Conservation (phyloP, 1,284 basidiomycete genomes). For the Leccinum cinnamomeum region DNA sequence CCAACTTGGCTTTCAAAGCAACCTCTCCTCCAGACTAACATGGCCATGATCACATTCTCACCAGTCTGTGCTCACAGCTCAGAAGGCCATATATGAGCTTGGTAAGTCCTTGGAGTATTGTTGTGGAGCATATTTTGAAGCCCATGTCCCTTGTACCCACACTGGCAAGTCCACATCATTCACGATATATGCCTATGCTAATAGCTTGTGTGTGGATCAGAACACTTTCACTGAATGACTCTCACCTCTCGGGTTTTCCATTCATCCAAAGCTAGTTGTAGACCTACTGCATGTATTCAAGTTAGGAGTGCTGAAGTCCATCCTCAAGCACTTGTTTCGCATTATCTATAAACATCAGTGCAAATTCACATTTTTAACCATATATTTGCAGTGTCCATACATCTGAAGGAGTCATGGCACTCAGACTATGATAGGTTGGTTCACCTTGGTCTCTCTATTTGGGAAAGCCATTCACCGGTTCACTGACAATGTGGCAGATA, state of each 20-base stretch:
- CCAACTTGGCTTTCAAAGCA: background rate
- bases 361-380: background rate
- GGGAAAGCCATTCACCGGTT: conserved; percentile 1
- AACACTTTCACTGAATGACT: too few relatives aligned
- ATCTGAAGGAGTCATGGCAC: background rate
- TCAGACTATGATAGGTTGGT: background rate
- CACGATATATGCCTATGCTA: too few relatives aligned
- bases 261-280: too few relatives aligned
- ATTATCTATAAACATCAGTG: too few relatives aligned
- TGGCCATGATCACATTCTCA: conserved; percentile 10
- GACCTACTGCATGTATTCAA: too few relatives aligned
- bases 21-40: background rate
- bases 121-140: background rate
- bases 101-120: background rate
- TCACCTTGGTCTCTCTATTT: background rate
- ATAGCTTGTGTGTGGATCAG: too few relatives aligned
- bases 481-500: conserved; percentile 3
- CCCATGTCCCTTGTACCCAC: background rate
- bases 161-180: background rate
- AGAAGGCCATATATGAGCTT: background rate
- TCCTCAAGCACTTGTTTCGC: too few relatives aligned
- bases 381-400: background rate
- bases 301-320: too few relatives aligned
- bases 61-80: background rate
- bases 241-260: too few relatives aligned